phyloP scores from a whole-genome alignment of 2,329 filamentous ascomycete genomes.

The Chaetomiaceae sp. region DNA sequence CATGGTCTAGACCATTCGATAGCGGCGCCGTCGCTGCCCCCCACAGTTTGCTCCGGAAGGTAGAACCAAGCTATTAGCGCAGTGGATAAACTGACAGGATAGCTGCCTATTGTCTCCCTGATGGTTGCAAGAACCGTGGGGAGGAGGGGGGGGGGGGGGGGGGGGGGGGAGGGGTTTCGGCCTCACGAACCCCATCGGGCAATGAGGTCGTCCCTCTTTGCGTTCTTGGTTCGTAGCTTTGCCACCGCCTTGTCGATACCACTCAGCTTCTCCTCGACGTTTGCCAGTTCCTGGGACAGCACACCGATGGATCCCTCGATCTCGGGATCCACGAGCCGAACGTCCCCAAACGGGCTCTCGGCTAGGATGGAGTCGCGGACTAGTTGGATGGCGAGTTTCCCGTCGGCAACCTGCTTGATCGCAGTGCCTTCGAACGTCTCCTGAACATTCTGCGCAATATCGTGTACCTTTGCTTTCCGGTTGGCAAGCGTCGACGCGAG shows the following conservation, averaged over 20 bases:
- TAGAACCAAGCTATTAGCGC: too few relatives aligned
- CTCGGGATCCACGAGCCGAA: slow-evolving; percentile 49
- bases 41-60: too few relatives aligned
- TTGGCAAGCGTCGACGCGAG: slow-evolving; percentile 37
- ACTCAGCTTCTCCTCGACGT: slow-evolving; percentile 37
- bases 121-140: too few relatives aligned
- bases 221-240: slow-evolving; percentile 37
- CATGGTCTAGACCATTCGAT: not conserved
- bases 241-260: slow-evolving; percentile 35
- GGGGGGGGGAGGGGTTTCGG: accelerated
- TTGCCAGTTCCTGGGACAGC: slow-evolving; percentile 42
- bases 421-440: slow-evolving; percentile 45
- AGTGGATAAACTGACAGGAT: too few relatives aligned
- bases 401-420: slow-evolving; percentile 43
- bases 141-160: too few relatives aligned
- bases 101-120: too few relatives aligned
- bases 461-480: slow-evolving; percentile 40
- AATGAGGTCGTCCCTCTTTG: slow-evolving; percentile 47
- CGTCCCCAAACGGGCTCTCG: slow-evolving; percentile 46
- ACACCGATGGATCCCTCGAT: slow-evolving; percentile 48
- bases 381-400: slow-evolving; percentile 44
- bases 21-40: too few relatives aligned
- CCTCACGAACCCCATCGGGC: slow-evolving; percentile 37
- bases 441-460: slow-evolving; percentile 44
- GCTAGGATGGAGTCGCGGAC: slow-evolving; percentile 50